Evolutionary conservation across 192 early-diverging fungal genomes (phyloP), one percentile per base, ranked within the genome.

Genomic region (Cladochytrium replicatum): DNA sequence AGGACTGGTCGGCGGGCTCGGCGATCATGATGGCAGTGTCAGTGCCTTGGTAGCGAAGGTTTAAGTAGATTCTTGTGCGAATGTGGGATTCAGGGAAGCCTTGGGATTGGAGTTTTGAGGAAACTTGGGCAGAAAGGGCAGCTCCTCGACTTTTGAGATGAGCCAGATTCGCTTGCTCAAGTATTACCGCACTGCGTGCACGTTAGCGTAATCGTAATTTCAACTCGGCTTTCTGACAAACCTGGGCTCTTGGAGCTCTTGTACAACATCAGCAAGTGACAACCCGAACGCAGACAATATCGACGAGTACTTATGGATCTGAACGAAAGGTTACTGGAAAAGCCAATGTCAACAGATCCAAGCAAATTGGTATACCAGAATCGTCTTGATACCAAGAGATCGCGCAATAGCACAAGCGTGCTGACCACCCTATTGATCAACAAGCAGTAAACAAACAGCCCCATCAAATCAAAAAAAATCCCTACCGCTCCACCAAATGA

Each of bases 251-350:
- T 92, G 93, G 2, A 82, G 73, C 55, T 99, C 95, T 49, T 93
- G 78, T 3, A 96, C 93, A 15, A 90, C 84, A 57, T 94, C 89
- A 1, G 95, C 92, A 17, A 94, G 64, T 0, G 77, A 72, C 28
- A 94, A 65, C 4, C 95, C 95, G 67, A 88, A 90, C 0, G 95
- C 92, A 13, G 89, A 93, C n/a, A 99, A 68, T 27, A 99, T 88
- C 1, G 93, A 87, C 1, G 84, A 85, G 62, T 93, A 72, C 9
- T 78, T 74, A 65, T 99, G 89, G 38, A 99, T 79, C 43, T n/a
- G n/a, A n/a, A n/a, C n/a, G n/a, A n/a, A n/a, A n/a, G n/a, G n/a
- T n/a, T n/a, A n/a, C n/a, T n/a, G n/a, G n/a, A n/a, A n/a, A n/a
- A n/a, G n/a, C n/a, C n/a, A n/a, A n/a, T n/a, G n/a, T n/a, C n/a